A percentile compares a stretch with the other conserved stretches of the same genome.
These are phyloP conservation scores for Rhododendron mucronatum DNA, from an alignment of 148 eudicot species.

Conservation along the genomic window DNA sequence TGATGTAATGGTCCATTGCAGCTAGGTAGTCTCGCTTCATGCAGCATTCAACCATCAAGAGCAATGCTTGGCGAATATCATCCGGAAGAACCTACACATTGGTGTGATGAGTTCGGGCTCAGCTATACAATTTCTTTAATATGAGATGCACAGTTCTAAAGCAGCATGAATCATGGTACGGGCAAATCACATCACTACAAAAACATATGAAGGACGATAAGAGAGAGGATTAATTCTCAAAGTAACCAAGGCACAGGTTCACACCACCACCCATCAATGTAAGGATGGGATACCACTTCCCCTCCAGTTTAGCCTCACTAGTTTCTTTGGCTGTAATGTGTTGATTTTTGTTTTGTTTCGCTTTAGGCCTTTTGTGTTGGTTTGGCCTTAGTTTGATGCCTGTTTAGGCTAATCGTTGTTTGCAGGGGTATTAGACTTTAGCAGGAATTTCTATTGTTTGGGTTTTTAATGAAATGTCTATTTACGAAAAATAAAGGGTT, in stretches of 20 bases:
- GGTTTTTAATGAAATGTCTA: not conserved
- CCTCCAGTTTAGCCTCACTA: not conserved
- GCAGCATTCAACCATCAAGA: conserved; percentile 72
- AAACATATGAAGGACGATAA: not conserved
- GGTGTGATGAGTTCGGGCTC: not conserved
- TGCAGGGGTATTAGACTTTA: not conserved
- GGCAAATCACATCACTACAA: not conserved
- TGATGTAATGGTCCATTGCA: conserved; percentile 93
- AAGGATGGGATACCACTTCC: not conserved
- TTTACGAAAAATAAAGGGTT: not conserved
- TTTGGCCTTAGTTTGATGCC: not conserved
- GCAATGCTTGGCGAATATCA: conserved; percentile 69
- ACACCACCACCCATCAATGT: not conserved
- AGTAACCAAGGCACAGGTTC: not conserved
- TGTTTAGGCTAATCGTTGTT: not conserved
- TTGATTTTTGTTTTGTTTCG: not conserved
- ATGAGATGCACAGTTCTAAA: not conserved
- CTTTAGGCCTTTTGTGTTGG: not conserved
- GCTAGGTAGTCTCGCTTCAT: conserved; percentile 83
- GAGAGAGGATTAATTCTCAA: not conserved
- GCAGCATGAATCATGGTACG: not conserved
- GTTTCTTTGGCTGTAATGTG: not conserved
- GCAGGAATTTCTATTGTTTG: not conserved
- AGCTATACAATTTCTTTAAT: not conserved
- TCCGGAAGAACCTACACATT: conserved; percentile 61